Evolutionary conservation across 139 green algal genomes (phyloP).

Genomic region (Spirogloea muscicola): DNA sequence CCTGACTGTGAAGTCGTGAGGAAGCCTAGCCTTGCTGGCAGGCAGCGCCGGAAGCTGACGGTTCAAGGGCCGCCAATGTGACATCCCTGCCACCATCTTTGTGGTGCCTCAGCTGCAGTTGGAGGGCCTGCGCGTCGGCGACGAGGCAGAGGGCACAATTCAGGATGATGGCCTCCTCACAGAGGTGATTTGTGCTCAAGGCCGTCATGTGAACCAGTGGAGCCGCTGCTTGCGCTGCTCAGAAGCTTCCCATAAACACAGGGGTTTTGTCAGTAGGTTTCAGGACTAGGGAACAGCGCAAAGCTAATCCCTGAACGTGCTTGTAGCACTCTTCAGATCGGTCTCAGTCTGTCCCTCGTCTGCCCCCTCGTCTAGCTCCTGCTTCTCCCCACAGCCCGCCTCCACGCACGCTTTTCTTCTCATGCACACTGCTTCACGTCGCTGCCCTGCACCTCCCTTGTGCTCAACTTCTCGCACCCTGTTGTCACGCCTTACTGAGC

Average conservation of each 20-base stretch:
- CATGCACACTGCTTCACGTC: not conserved
- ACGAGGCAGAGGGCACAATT: not conserved
- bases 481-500: not conserved
- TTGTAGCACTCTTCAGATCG: too few species aligned
- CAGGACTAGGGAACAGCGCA: too few species aligned
- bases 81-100: too few species aligned
- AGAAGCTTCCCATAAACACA: not conserved
- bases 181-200: too few species aligned
- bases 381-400: too few species aligned
- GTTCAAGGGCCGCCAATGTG: too few species aligned
- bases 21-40: not conserved
- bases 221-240: not conserved
- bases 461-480: not conserved
- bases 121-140: too few species aligned
- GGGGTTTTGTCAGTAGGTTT: slow-evolving; percentile 5
- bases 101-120: too few species aligned
- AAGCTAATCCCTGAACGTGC: too few species aligned
- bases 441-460: too few species aligned
- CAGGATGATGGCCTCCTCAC: too few species aligned
- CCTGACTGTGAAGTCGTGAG: not conserved
- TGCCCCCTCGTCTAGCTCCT: too few species aligned
- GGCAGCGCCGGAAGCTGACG: not conserved
- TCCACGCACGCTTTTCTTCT: not conserved
- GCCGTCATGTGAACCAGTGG: not conserved
- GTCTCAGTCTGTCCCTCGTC: not conserved